Evolutionary conservation across 176 grass and related monocot species (phyloP).

Genomic region (Urochloa ruziziensis): DNA sequence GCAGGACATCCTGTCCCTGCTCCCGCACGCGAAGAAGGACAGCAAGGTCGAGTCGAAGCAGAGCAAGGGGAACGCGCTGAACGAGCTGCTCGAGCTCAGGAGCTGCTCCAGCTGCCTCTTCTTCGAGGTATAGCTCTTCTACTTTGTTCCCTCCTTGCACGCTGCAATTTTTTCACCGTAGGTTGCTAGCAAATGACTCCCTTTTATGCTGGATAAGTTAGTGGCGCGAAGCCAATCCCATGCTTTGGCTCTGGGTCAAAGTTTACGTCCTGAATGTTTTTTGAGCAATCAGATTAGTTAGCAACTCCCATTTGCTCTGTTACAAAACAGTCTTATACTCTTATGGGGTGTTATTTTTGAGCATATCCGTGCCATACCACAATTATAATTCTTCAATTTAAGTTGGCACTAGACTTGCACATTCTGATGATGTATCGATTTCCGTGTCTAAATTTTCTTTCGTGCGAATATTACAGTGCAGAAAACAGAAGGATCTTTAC

Average conservation of each 20-base stretch:
- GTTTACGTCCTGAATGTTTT: neutral
- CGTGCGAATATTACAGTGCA: constrained; percentile 56
- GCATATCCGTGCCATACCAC: neutral
- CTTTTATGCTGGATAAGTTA: neutral
- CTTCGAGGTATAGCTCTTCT: constrained; percentile 58
- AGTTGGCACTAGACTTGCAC: neutral
- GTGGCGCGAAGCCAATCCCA: neutral
- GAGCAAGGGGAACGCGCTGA: constrained; percentile 74
- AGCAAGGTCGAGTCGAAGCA: constrained; percentile 93
- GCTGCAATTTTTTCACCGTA: neutral
- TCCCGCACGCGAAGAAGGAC: constrained; percentile 92
- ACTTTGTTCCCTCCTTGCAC: neutral
- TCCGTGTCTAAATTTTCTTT: neutral
- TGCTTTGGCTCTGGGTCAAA: neutral
- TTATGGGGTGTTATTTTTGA: neutral
- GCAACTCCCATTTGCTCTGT: neutral
- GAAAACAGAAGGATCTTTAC: constrained; percentile 95
- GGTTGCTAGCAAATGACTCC: neutral
- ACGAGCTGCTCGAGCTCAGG: constrained; percentile 88
- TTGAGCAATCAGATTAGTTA: neutral
- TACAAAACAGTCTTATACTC: neutral
- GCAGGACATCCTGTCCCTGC: constrained; percentile 68
- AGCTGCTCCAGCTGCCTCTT: constrained; percentile 85
- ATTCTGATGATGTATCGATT: neutral
- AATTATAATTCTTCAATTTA: neutral